Conservation (phyloP, 495 filamentous ascomycete genomes). For the Penicilliopsis zonata region DNA sequence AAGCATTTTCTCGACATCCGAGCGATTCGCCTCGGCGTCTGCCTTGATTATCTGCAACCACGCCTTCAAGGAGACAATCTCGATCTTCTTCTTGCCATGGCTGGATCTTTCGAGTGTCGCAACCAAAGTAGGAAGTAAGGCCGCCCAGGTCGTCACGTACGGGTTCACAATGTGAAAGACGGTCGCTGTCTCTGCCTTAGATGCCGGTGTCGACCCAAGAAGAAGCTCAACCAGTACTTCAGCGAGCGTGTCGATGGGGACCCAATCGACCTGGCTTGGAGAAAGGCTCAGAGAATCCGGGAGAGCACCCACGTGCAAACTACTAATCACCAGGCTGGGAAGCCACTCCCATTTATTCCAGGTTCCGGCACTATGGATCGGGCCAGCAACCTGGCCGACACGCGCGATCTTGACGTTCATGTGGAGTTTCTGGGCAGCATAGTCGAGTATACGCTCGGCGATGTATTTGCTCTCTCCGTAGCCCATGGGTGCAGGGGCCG, state of each 20-base stretch:
- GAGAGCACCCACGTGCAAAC: slow-evolving; percentile 33
- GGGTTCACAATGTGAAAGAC: no score
- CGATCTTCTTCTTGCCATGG: no score
- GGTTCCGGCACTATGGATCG: slow-evolving; percentile 13
- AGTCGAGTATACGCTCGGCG: slow-evolving; percentile 9
- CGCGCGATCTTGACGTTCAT: slow-evolving; percentile 5
- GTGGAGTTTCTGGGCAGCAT: slow-evolving; percentile 3
- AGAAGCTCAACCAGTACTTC: slow-evolving; percentile 17
- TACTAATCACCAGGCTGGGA: slow-evolving; percentile 18
- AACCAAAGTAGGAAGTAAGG: no score
- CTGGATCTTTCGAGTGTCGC: no score
- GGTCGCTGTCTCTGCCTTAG: no score
- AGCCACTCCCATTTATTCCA: slow-evolving; percentile 49
- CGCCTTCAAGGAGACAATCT: no score
- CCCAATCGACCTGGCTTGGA: slow-evolving; percentile 32
- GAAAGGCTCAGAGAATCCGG: slow-evolving; percentile 21
- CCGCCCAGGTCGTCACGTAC: no score
- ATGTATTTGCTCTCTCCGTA: slow-evolving; percentile 14
- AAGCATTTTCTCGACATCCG: no score
- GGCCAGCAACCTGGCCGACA: slow-evolving; percentile 13
- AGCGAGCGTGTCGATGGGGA: slow-evolving; percentile 25
- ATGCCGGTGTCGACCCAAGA: no score
- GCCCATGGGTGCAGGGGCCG: slow-evolving; percentile 9
- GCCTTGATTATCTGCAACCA: no score
- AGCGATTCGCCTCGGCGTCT: no score